Conservation (phyloP, 2,329 filamentous ascomycete species). For the Sporothrix globosa region DNA sequence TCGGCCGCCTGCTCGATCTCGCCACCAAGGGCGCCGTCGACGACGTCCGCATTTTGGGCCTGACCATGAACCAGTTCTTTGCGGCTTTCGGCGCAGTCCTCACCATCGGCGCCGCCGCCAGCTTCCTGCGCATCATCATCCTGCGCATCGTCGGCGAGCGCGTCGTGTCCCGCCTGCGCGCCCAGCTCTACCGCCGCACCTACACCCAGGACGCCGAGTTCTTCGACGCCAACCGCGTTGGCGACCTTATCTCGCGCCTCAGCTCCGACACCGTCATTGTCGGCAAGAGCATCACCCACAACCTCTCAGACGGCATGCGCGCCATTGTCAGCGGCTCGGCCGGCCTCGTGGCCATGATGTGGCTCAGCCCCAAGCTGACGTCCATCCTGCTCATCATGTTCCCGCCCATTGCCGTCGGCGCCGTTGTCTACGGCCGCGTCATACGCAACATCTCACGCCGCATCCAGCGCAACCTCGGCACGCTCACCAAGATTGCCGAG, state of each 20-base stretch:
- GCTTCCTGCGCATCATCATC: constrained; percentile 91
- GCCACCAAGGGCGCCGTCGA: constrained; percentile 74
- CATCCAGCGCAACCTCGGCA: constrained; percentile 92
- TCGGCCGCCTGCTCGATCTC: constrained; percentile 91
- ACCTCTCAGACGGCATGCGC: constrained; percentile 92
- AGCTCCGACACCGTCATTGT: constrained; percentile 97
- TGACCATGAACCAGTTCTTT: constrained; percentile 88
- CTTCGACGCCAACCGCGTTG: constrained; percentile 96
- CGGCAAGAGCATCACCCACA: constrained; percentile 97
- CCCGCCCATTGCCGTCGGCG: constrained; percentile 85
- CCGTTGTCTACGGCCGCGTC: constrained; percentile 87
- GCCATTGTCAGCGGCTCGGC: constrained; percentile 87
- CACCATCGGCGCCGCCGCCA: constrained; percentile 81
- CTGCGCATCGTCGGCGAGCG: constrained; percentile 92
- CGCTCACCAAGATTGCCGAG: constrained; percentile 94
- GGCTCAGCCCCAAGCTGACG: constrained; percentile 87
- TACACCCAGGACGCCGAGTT: constrained; percentile 98
- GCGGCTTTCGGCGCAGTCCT: constrained; percentile 74
- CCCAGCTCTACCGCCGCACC: constrained; percentile 86
- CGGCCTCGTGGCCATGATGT: constrained; percentile 93
- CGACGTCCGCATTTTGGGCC: constrained; percentile 74
- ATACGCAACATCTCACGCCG: constrained; percentile 88
- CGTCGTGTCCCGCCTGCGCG: constrained; percentile 86
- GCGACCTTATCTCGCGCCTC: constrained; percentile 91
- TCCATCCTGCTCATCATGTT: constrained; percentile 84